Conservation (phyloP, 768 basidiomycete genomes). For the Suillus alpinus region DNA sequence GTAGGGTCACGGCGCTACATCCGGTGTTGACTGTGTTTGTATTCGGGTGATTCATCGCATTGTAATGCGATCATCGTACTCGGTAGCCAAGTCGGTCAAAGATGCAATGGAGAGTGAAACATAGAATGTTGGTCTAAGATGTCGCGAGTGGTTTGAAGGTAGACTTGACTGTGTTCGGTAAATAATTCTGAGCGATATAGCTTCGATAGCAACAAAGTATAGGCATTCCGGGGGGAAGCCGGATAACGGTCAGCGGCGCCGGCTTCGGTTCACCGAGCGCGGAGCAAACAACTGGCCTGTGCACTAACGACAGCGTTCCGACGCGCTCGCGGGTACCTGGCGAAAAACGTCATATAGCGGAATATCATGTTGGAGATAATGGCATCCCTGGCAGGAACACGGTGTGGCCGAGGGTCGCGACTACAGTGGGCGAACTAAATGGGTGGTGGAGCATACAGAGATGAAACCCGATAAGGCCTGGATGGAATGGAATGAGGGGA, state of each 20-base stretch:
- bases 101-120: not conserved
- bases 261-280: not conserved
- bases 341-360: not conserved
- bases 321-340: not conserved
- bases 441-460: slow-evolving; percentile 28
- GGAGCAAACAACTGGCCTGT: not conserved
- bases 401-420: slow-evolving; percentile 9
- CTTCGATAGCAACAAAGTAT: not conserved
- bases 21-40: not conserved
- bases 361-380: slow-evolving; percentile 2
- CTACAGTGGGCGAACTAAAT: not conserved
- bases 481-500: slow-evolving; percentile 17
- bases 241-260: not conserved
- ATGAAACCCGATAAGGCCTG: slow-evolving; percentile 23
- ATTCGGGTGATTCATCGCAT: not conserved
- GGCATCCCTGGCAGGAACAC: slow-evolving; percentile 14
- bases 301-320: not conserved
- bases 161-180: too few species aligned
- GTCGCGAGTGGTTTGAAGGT: too few species aligned
- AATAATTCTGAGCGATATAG: not conserved
- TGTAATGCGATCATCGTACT: not conserved
- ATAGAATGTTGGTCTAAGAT: too few species aligned
- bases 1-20: not conserved
- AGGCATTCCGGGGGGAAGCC: not conserved
- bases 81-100: not conserved